Evolutionary conservation across 2,329 filamentous ascomycete genomes (phyloP), one percentile per base, ranked within the genome.

Genomic region (Venturia pyrina): DNA sequence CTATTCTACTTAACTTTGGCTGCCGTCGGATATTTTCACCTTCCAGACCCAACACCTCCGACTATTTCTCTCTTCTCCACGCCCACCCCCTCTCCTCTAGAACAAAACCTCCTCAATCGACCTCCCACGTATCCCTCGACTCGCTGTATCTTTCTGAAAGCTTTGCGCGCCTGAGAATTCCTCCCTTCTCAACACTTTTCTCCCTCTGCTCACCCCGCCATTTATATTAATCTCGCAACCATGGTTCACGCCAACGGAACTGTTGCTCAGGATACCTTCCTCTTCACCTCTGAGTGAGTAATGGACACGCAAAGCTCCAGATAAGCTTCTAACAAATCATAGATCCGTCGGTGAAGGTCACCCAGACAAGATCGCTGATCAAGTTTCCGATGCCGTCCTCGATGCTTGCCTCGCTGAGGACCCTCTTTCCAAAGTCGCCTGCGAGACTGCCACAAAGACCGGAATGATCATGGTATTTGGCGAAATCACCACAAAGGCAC

Each of bases 381-480:
- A 99, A 84, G 91, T 98, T 76, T 98, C 93, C 69, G 95, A 99
- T 83, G 93, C 95, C 74, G 87, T 99, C 75, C 93, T 99, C 83
- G 95, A 99, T 85, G 95, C 95, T 82, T 98, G 95, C 83, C 84
- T 99, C 76, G 84, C 84, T 69, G 89, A 95, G 81, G 95, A 99
- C 79, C 93, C 93, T 71, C 87, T 97, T 77, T 98, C 95, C 84
- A 99, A 98, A 82, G 85, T 98, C 73, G 95, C 95, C 78, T 99
- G 95, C 81, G 95, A 99, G 86, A 97, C 93, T 72, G 95, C 95
- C 75, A 96, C 95, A 83, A 99, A 99, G 90, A 99, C 95, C 73
- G 95, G 95, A 76, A 89, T 99, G 95, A 85, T 99, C 80, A 98
- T 99, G 95, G 89, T 78, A 70, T 78, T 78, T 62, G 76, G 76